Evolutionary conservation across 441 rosid species (phyloP), one percentile per base, ranked within the genome.

Genomic region (Syzygium malaccense): DNA sequence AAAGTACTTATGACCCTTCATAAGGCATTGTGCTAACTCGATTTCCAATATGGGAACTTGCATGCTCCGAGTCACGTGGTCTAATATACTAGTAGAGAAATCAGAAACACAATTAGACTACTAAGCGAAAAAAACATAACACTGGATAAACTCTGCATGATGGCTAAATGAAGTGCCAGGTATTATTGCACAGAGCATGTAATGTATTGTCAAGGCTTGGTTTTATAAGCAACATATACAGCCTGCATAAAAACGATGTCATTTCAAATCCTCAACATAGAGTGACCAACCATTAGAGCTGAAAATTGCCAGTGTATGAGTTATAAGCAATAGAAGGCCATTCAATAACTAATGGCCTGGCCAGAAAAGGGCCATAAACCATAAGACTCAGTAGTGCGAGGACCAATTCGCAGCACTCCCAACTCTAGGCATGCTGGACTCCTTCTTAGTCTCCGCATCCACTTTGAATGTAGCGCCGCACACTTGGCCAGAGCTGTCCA

Each of bases 381-480:
- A 37, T 20, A 33, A 41, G 53, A 90, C 88, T 96, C 92, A 98
- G 93, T 93, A 94, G 89, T 96, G 87, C 4, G 93, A 55, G 83
- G 99, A 96, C 99, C 99, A 98, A 92, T 98, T 95, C 45, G 94
- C 97, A 71, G 98, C 95, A 90, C 99, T 98, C 66, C 95, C 99
- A 85, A 96, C 98, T 91, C 98, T 95, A 14, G 98, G 98, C 96
- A 98, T 97, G 91, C 93, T 55, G 66, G 91, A 30, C 88, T 94
- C 98, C 94, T 95, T 96, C 96, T 95, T 94, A 28, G 95, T 87
- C 86, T 93, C 97, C 3, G 91, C 93, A 89, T 97, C 99, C 90
- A 98, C 99, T 93, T 92, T 93, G 92, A 98, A 98, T 79, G 87
- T 95, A 14, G 99, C 94, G 55, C 99, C 99, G 57, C 99, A 97